Evolutionary conservation across 352 stramenopile genomes (phyloP), one percentile per base, ranked within the genome.

Genomic region (Globisporangium acanthophoron): DNA sequence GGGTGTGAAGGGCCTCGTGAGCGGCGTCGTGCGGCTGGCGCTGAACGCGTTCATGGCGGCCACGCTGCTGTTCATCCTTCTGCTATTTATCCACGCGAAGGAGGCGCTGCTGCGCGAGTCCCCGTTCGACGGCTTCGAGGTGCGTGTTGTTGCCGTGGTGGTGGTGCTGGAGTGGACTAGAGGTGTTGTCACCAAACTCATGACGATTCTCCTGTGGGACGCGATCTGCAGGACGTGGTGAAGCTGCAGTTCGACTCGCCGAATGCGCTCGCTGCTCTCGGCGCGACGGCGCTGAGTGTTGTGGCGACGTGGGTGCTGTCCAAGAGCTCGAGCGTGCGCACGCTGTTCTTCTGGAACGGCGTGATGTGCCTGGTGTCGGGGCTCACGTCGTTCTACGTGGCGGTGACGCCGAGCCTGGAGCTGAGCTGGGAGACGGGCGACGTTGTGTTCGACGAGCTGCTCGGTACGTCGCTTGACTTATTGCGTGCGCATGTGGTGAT

Each of bases 61-160:
- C 37, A 66, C 73, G 47, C 54, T 90, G 60, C 68, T 92, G 66
- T 88, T 88, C 72, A 77, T 84, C 61, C 58, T 87, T 44, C 60
- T 90, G 67, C 71, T 88, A 72, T 87, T 87, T 78, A 75, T 86
- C 65, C 81, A 92, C 64, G 79, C 78, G 37, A 73, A 87, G 65
- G 70, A 81, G 33, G 69, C 65, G 9, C 66, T 88, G 61, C 65
- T 92, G 41, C 45, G 71, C 20, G 58, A 74, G 45, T 71, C 79
- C 0, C 81, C 81, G 3, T 47, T 80, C 24, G 58, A 56, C 61
- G 81, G 79, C 48, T 76, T 92, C 48, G 73, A 79, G 59, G 78
- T 86, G 71, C 21, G 70, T 40, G 5, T 56, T 20, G 2, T 64
- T 21, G 9, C 43, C 24, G 1, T n/a, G 21, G 7, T 60, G n/a